These are phyloP conservation scores for Scheffersomyces lignosus DNA, from an alignment of 805 yeast genomes.

Conservation along the genomic window DNA sequence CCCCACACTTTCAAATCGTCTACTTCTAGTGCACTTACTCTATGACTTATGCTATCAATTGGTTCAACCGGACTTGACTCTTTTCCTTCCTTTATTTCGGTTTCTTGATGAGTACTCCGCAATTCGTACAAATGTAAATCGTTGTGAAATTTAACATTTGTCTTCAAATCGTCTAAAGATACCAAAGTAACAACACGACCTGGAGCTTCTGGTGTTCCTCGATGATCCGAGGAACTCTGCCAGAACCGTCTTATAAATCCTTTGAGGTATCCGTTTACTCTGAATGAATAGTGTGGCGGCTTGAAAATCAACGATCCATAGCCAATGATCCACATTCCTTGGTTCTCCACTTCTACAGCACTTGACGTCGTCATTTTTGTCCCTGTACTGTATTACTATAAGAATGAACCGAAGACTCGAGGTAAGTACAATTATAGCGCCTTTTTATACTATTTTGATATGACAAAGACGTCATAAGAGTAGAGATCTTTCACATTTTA, in stretches of 20 bases:
- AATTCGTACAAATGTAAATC: constrained; percentile 43
- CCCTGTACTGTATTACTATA: too few species aligned
- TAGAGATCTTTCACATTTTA: too few species aligned
- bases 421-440: too few species aligned
- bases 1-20: constrained; percentile 67
- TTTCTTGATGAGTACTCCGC: constrained; percentile 8
- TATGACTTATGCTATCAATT: constrained; percentile 14
- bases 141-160: constrained; percentile 37
- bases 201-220: constrained; percentile 84
- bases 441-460: too few species aligned
- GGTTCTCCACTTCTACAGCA: too few species aligned
- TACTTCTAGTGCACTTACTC: constrained; percentile 22
- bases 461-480: too few species aligned
- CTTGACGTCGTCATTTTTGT: too few species aligned
- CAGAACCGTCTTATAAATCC: constrained; percentile 86
- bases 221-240: constrained; percentile 88
- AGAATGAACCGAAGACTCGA: too few species aligned
- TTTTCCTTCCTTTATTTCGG: constrained; percentile 3
- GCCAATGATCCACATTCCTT: constrained; percentile 78
- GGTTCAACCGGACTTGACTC: not conserved
- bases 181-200: constrained; percentile 88
- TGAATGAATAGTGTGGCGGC: constrained; percentile 66
- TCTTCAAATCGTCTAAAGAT: constrained; percentile 53
- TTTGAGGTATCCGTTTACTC: constrained; percentile 68
- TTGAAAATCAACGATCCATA: constrained; percentile 88